A percentile compares a stretch with the other conserved stretches of the same genome.
Evolutionary conservation across 2,329 filamentous ascomycete genomes (phyloP).

Genomic region (Fusarium torulosum): DNA sequence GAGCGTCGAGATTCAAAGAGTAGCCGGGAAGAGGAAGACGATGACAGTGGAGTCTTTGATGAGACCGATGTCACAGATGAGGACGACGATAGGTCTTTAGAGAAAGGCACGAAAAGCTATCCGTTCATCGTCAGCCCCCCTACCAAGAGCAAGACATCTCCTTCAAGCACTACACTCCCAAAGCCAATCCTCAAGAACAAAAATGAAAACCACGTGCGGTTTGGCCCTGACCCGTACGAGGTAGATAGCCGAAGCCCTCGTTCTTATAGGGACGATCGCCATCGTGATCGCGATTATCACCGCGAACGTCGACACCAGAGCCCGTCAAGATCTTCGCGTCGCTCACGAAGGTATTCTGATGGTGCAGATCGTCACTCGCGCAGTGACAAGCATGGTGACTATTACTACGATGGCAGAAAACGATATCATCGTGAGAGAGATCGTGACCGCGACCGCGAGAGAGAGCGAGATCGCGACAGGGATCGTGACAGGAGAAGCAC

Average conservation of each 20-base stretch:
- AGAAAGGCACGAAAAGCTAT: slow-evolving; percentile 51
- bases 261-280: slow-evolving; percentile 52
- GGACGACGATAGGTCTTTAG: slow-evolving; percentile 51
- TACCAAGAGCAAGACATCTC: slow-evolving; percentile 51
- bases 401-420: slow-evolving; percentile 51
- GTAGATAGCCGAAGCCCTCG: slow-evolving; percentile 52
- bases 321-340: slow-evolving; percentile 35
- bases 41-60: slow-evolving; percentile 49
- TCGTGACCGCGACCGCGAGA: slow-evolving; percentile 43
- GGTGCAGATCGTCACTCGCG: slow-evolving; percentile 43
- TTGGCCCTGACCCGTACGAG: slow-evolving; percentile 63
- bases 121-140: slow-evolving; percentile 56
- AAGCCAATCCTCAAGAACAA: slow-evolving; percentile 73
- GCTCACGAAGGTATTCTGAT: slow-evolving; percentile 49
- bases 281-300: slow-evolving; percentile 48
- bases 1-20: slow-evolving; percentile 52
- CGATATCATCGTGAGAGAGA: slow-evolving; percentile 57
- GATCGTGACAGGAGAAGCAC: slow-evolving; percentile 57
- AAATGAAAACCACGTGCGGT: slow-evolving; percentile 68
- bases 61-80: slow-evolving; percentile 52
- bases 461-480: slow-evolving; percentile 47
- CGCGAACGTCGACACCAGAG: slow-evolving; percentile 40
- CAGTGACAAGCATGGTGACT: slow-evolving; percentile 53
- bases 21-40: slow-evolving; percentile 51
- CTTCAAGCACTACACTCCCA: slow-evolving; percentile 56